Conservation (phyloP, 805 yeast species). For the Blastobotrys mokoenaii region DNA sequence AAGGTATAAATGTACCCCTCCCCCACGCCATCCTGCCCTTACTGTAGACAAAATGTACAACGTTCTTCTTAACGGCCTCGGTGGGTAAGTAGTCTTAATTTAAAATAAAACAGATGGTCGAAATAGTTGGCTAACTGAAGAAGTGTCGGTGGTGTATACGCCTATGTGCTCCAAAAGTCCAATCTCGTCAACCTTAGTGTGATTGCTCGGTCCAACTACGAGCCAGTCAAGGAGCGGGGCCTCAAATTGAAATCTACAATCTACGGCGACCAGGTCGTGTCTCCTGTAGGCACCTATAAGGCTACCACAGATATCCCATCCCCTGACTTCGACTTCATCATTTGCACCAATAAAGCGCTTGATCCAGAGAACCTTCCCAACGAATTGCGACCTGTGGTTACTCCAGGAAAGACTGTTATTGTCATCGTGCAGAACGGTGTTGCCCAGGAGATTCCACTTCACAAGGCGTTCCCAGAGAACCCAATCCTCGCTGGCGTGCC, state of each 20-base stretch:
- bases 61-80: slow-evolving; percentile 8
- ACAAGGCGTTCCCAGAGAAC: slow-evolving; percentile 9
- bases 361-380: slow-evolving; percentile 24
- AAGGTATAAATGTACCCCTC: background rate
- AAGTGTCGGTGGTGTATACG: slow-evolving; percentile 14
- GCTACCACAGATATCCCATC: slow-evolving; percentile 3
- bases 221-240: slow-evolving; percentile 11
- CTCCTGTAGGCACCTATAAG: slow-evolving; percentile 8
- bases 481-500: slow-evolving; percentile 13
- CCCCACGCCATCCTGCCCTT: background rate
- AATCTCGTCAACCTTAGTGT: slow-evolving; percentile 8
- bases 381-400: slow-evolving; percentile 19
- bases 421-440: slow-evolving; percentile 15
- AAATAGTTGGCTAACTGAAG: background rate
- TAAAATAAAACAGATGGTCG: too few relatives aligned
- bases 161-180: slow-evolving; percentile 8
- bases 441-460: slow-evolving; percentile 9
- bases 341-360: slow-evolving; percentile 15
- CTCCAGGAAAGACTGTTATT: slow-evolving; percentile 10
- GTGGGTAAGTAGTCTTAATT: slow-evolving; percentile 7
- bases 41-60: slow-evolving; percentile 1
- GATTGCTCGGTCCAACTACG: slow-evolving; percentile 14
- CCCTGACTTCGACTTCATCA: slow-evolving; percentile 5
- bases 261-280: slow-evolving; percentile 7
- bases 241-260: slow-evolving; percentile 6